phyloP scores from a whole-genome alignment of 495 filamentous ascomycete genomes.

The Aspergillus mulundensis region DNA sequence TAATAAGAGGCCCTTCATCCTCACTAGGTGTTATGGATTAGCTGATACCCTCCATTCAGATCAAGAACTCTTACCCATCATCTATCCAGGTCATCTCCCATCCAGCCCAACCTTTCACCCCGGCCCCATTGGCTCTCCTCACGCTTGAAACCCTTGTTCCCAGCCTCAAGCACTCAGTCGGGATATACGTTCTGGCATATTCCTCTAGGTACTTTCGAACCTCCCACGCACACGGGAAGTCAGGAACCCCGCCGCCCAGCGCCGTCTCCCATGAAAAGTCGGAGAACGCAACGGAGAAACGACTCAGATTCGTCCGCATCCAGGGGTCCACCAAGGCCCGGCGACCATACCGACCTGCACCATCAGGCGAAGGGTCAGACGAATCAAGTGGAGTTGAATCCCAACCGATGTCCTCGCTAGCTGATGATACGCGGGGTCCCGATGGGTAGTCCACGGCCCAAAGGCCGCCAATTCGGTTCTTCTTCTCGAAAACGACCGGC shows the following conservation, averaged over 20 bases:
- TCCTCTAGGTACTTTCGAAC: constrained; percentile 68
- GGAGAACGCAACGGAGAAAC: constrained; percentile 74
- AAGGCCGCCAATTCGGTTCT: constrained; percentile 65
- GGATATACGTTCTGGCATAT: constrained; percentile 58
- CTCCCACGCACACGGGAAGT: constrained; percentile 71
- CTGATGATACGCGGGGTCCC: background rate
- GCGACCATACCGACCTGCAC: background rate
- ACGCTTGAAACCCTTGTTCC: constrained; percentile 50
- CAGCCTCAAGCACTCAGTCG: constrained; percentile 43
- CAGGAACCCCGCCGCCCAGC: constrained; percentile 38
- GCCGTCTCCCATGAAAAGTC: constrained; percentile 66
- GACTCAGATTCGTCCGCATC: constrained; percentile 77
- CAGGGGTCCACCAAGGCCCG: constrained; percentile 52
- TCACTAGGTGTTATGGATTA: background rate
- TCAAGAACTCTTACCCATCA: constrained; percentile 21
- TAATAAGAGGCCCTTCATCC: background rate
- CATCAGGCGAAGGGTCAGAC: background rate
- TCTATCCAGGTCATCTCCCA: constrained; percentile 55
- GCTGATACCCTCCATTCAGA: background rate
- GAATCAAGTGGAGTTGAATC: background rate
- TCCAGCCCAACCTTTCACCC: constrained; percentile 3
- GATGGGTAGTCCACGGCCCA: constrained; percentile 44
- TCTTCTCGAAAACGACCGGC: constrained; percentile 68
- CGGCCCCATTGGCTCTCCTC: constrained; percentile 23
- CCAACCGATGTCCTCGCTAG: no score